phyloP scores from a whole-genome alignment of 202 grass and related monocot genomes.

The Cymbopogon flexuosus region DNA sequence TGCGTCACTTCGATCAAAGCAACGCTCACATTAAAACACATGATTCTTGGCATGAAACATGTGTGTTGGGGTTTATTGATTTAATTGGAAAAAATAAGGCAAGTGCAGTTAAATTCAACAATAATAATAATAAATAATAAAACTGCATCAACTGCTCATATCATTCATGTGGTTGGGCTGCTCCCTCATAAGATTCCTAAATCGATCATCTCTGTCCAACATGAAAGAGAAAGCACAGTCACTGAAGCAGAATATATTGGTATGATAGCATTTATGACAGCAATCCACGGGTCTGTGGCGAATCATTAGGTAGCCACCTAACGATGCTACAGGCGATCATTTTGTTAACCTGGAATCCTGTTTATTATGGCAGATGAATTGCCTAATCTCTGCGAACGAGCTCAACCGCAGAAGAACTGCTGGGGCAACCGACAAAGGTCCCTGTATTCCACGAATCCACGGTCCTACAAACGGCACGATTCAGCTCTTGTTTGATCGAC shows the following conservation, averaged over 20 bases:
- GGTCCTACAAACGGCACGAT: not conserved
- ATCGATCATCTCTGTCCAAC: not conserved
- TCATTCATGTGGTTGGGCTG: not conserved
- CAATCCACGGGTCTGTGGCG: too few species aligned
- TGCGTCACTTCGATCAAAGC: too few species aligned
- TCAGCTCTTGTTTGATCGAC: not conserved
- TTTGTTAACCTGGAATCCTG: not conserved
- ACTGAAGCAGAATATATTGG: not conserved
- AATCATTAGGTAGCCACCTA: conserved; percentile 15
- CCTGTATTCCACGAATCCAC: not conserved
- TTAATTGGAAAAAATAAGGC: too few species aligned
- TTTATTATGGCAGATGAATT: not conserved
- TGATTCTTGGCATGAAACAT: too few species aligned
- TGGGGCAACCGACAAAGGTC: not conserved
- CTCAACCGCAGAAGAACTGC: not conserved
- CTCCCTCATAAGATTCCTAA: not conserved
- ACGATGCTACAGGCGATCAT: not conserved
- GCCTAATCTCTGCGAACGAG: not conserved
- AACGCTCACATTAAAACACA: too few species aligned
- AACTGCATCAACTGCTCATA: not conserved
- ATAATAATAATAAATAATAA: too few species aligned
- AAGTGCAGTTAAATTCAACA: too few species aligned
- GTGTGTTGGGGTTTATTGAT: too few species aligned
- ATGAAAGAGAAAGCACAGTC: not conserved
- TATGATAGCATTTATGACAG: too few species aligned